Evolutionary conservation across 73 alveolate species (phyloP).

Genomic region (Stentor roeselii): DNA sequence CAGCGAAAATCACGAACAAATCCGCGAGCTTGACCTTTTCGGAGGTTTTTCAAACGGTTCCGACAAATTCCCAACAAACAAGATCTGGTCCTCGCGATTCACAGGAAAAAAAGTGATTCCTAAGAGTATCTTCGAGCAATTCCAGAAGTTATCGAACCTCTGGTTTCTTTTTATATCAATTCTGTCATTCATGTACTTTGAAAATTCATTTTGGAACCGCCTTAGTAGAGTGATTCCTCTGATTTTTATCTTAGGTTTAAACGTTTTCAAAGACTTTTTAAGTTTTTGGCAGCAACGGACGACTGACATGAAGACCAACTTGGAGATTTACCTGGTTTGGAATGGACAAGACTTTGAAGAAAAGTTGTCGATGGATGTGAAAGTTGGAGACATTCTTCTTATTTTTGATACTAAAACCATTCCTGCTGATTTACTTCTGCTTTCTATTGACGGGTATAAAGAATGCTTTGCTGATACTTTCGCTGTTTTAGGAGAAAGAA

Average conservation of each 20-base stretch:
- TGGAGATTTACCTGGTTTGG: background rate
- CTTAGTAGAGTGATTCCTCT: background rate
- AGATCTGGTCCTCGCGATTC: background rate
- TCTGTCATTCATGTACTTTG: background rate
- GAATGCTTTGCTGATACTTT: constrained; percentile 16
- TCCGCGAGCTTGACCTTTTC: constrained; percentile 4
- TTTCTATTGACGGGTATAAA: background rate
- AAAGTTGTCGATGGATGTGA: background rate
- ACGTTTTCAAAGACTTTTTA: background rate
- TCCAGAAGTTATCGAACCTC: background rate
- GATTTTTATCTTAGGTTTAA: background rate
- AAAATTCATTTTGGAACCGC: background rate
- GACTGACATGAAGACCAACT: background rate
- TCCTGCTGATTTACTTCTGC: constrained; percentile 14
- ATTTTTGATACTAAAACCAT: background rate
- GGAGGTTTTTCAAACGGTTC: background rate
- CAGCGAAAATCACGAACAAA: too few species aligned
- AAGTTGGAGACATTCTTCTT: background rate
- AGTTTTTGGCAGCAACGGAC: background rate
- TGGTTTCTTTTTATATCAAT: constrained; percentile 3
- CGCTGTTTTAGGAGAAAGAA: constrained; percentile 14
- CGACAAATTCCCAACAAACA: background rate
- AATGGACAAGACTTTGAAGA: background rate
- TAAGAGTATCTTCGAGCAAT: background rate
- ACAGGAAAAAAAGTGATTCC: background rate